Evolutionary conservation across 805 yeast species (phyloP).

Genomic region (Saturnispora gosingensis): DNA sequence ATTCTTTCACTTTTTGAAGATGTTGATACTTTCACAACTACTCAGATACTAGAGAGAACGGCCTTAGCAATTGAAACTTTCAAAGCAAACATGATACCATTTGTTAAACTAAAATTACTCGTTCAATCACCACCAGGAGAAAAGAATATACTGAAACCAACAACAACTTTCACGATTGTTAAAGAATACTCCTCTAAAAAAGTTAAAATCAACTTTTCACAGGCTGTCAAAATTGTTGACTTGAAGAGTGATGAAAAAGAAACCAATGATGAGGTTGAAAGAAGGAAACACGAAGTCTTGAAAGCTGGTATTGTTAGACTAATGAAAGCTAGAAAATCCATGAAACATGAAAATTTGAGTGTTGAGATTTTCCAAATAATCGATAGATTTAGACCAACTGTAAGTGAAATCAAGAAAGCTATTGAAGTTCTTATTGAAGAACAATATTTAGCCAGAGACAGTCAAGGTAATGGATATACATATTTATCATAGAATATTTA

Average conservation of each 20-base stretch:
- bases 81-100: constrained; percentile 69
- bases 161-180: constrained; percentile 60
- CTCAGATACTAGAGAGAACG: constrained; percentile 56
- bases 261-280: constrained; percentile 58
- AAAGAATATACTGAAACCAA: constrained; percentile 41
- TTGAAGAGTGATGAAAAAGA: constrained; percentile 68
- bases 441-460: constrained; percentile 73
- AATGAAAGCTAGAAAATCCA: constrained; percentile 84
- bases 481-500: constrained; percentile 52
- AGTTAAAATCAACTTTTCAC: constrained; percentile 64
- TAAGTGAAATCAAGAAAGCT: constrained; percentile 78
- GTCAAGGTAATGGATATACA: constrained; percentile 59
- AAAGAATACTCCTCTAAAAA: constrained; percentile 79
- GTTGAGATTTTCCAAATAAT: constrained; percentile 86
- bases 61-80: constrained; percentile 57
- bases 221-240: constrained; percentile 36
- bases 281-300: constrained; percentile 59
- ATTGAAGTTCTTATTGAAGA: constrained; percentile 79
- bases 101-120: constrained; percentile 69
- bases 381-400: constrained; percentile 73
- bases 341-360: constrained; percentile 70
- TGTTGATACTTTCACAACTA: constrained; percentile 46
- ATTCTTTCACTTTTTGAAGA: constrained; percentile 79
- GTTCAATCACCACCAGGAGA: constrained; percentile 55
- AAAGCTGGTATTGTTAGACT: constrained; percentile 93